These are phyloP conservation scores for sorghum (Sorghum bicolor) DNA, from an alignment of 176 grass and related monocot species.

Conservation along the genomic window Sorghum_bicolor_NCBIv3 NC_012879.2:5937001-5937500, in stretches of 20 bases:
- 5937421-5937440: not conserved
- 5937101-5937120: constrained; percentile 95
- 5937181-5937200: not conserved
- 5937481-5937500: not conserved
- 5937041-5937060: constrained; percentile 48
- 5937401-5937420: not conserved
- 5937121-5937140: constrained; percentile 68
- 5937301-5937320: not conserved
- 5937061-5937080: constrained; percentile 92
- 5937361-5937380: not conserved
- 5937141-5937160: constrained; percentile 63
- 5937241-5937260: not conserved
- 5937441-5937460: not conserved
- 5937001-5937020: constrained; percentile 7
- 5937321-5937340: not conserved
- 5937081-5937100: constrained; percentile 92
- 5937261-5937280: not conserved
- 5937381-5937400: not conserved
- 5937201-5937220: not conserved
- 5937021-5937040: constrained; percentile 13
- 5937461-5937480: not conserved
- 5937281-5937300: not conserved
- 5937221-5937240: constrained; percentile 13
- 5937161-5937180: constrained; percentile 27
- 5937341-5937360: not conserved